Evolutionary conservation across 2,329 filamentous ascomycete species (phyloP).

Genomic region (Dothidotthia symphoricarpi): DNA sequence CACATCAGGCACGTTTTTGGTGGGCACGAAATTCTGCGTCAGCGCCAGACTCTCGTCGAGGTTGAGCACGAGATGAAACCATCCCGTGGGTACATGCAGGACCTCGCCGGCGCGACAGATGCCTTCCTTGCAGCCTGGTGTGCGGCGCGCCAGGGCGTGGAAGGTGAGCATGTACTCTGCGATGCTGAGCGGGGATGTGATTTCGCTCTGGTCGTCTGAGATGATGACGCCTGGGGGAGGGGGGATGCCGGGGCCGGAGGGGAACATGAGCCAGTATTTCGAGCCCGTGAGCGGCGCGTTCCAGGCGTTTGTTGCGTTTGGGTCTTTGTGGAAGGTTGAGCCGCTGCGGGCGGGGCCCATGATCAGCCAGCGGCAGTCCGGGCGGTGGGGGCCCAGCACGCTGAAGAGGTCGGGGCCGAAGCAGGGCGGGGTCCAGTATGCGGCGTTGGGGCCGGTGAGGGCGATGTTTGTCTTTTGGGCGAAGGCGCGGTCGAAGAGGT

Average conservation of each 20-base stretch:
- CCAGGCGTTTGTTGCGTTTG: slow-evolving; percentile 77
- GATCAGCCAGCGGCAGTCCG: slow-evolving; percentile 90
- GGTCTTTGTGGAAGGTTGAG: slow-evolving; percentile 90
- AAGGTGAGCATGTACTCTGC: slow-evolving; percentile 95
- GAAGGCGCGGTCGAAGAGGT: slow-evolving; percentile 86
- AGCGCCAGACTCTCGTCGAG: slow-evolving; percentile 80
- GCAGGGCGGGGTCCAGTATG: slow-evolving; percentile 77
- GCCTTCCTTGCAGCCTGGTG: slow-evolving; percentile 78
- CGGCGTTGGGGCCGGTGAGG: slow-evolving; percentile 50
- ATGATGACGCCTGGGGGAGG: slow-evolving; percentile 87
- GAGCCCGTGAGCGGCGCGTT: slow-evolving; percentile 86
- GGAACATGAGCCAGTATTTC: slow-evolving; percentile 99
- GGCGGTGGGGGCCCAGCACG: slow-evolving; percentile 72
- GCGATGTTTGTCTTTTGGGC: slow-evolving; percentile 76
- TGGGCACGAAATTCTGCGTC: slow-evolving; percentile 92
- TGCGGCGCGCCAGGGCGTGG: slow-evolving; percentile 74
- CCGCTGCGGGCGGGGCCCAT: slow-evolving; percentile 83
- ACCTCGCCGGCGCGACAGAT: slow-evolving; percentile 83
- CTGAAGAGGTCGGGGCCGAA: slow-evolving; percentile 87
- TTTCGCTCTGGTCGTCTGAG: slow-evolving; percentile 84
- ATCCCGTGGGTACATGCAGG: slow-evolving; percentile 86
- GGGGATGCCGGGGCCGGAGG: slow-evolving; percentile 60
- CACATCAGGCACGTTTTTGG: slow-evolving; percentile 69
- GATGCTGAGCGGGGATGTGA: slow-evolving; percentile 90
- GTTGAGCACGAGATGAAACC: slow-evolving; percentile 97